Base-by-base conservation (phyloP, 2,329 filamentous ascomycete species). In the Penicillium brasilianum region DNA sequence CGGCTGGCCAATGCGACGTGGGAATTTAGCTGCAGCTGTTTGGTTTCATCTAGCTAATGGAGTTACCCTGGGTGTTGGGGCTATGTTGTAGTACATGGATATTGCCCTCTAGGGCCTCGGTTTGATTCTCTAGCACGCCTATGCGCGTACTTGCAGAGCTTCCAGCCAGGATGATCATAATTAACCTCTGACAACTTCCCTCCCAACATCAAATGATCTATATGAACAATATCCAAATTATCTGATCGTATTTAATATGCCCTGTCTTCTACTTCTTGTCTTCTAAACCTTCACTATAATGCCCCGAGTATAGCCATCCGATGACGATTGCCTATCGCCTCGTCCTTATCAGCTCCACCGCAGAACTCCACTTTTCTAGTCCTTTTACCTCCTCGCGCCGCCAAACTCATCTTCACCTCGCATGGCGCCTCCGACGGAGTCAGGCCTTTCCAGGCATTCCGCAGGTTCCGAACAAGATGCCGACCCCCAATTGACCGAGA, bases 331-430 rank as follows among this genome's bases (percentile, higher is more conserved):
- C 20, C 55, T 22, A 43, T 43, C 46, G 32, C 28, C 39, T 44
- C 39, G 39, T 25, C 55, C 52, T 59, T 48, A 57, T 57, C 50
- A 32, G 54, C 55, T 63, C 55, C 61, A 61, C 55, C 55, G 32
- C 46, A 53, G n/a, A 55, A 52, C 36, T 28, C 58, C 55, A 57
- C 41, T 58, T 59, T 2, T 51, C 28, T 50, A 28, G 16, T 22
- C 37, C 39, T 6, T 22, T 28, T 7, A 39, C 48, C 6, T 36
- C 48, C 18, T 25, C 11, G 6, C 50, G 18, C 18, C 13, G 9
- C 25, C n/a, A 14, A 9, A 16, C 6, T 22, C 30, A 14, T 32
- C 14, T n/a, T 41, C 32, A 25, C 20, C 28, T 37, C 39, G 52
- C 61, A 69, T 57, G 63, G 61, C 22, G 60, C 66, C 34, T 11